Conservation (phyloP, 1,284 basidiomycete genomes). For the Apiotrichum mycotoxinovorans region DNA sequence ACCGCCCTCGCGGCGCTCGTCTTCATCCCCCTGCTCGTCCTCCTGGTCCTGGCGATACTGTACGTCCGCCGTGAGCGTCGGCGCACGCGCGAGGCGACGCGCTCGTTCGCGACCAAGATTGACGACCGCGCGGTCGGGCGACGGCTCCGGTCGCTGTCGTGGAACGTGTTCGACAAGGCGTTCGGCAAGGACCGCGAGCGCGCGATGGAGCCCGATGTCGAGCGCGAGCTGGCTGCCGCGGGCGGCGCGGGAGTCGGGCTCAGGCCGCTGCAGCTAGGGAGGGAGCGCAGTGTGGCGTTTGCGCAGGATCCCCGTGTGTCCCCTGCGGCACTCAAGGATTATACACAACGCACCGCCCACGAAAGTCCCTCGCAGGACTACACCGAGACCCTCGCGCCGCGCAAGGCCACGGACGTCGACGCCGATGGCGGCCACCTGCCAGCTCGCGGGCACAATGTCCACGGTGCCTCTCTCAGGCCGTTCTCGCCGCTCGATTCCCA, state of each 20-base stretch:
- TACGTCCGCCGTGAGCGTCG: conserved; percentile 33
- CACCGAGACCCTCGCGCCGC: too few species aligned
- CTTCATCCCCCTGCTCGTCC: conserved; percentile 23
- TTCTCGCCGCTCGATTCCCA: too few species aligned
- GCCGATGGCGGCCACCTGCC: too few species aligned
- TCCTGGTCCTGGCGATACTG: conserved; percentile 21
- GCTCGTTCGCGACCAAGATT: conserved; percentile 28
- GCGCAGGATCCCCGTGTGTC: too few species aligned
- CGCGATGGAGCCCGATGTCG: background rate
- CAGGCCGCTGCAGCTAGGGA: too few species aligned
- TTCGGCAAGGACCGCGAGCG: background rate
- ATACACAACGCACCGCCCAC: too few species aligned
- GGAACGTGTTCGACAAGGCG: background rate
- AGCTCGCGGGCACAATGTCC: too few species aligned
- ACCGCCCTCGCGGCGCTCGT: conserved; percentile 25
- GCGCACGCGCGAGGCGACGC: conserved; percentile 33
- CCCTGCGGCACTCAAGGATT: too few species aligned
- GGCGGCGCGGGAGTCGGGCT: background rate
- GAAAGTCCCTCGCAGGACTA: too few species aligned
- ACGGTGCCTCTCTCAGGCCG: too few species aligned
- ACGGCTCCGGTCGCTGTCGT: background rate
- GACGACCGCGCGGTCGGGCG: conserved; percentile 3
- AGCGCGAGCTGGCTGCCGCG: background rate
- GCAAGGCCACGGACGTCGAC: too few species aligned
- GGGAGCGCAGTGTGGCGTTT: too few species aligned